phyloP scores from a whole-genome alignment of 2,329 filamentous ascomycete species.

The Rutstroemia sp. region DNA sequence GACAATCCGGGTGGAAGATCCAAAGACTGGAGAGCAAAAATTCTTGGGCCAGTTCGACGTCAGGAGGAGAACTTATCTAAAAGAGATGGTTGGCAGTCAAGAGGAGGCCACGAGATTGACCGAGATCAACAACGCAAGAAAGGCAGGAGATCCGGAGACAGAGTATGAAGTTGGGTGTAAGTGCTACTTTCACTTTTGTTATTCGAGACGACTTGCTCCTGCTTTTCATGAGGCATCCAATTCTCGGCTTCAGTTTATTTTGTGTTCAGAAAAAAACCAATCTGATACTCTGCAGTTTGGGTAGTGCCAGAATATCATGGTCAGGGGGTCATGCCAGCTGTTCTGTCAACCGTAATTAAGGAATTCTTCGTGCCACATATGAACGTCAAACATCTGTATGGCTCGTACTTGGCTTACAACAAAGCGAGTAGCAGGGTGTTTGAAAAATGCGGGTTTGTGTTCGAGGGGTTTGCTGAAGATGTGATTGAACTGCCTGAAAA shows the following conservation, averaged over 20 bases:
- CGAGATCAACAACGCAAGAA: background rate
- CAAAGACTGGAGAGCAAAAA: background rate
- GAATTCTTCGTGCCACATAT: conserved; percentile 11
- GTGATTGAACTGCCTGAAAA: background rate
- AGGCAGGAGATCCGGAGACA: background rate
- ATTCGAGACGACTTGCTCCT: background rate
- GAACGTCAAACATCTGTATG: conserved; percentile 1
- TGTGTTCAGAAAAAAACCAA: background rate
- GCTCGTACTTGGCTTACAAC: conserved; percentile 6
- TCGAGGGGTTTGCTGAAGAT: background rate
- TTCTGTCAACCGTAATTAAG: background rate
- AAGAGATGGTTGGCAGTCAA: background rate
- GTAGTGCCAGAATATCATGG: conserved; percentile 7
- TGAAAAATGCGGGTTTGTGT: conserved; percentile 13
- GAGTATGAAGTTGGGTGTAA: conserved; percentile 7
- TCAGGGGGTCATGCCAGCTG: conserved; percentile 8
- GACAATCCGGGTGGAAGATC: background rate
- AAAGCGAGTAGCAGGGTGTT: conserved; percentile 8
- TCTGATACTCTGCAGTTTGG: conserved; percentile 1
- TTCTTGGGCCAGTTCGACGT: background rate
- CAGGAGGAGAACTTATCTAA: background rate
- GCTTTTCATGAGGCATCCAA: no score
- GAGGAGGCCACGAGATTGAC: background rate
- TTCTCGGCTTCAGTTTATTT: no score
- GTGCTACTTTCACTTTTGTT: background rate